A percentile compares a stretch with the other conserved stretches of the same genome.
Conservation (phyloP, 2,329 filamentous ascomycete species). For the Trichophyton verrucosum region DNA sequence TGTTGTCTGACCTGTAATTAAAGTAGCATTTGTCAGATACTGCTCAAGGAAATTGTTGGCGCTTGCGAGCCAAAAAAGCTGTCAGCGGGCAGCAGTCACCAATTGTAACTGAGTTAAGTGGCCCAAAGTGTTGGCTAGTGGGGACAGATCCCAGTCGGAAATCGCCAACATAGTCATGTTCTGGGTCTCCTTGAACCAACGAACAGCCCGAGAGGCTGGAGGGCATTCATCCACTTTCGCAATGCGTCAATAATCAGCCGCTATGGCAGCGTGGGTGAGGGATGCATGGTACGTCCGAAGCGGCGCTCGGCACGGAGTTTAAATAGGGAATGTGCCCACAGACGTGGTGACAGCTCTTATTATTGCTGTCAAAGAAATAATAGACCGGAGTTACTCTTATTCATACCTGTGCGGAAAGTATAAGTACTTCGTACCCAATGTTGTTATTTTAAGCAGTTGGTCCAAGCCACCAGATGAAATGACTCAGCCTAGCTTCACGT, state of each 20-base stretch:
- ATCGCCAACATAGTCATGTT: not conserved
- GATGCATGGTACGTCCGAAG: not conserved
- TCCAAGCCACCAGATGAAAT: not conserved
- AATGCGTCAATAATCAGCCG: not conserved
- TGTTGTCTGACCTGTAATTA: not conserved
- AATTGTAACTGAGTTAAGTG: not conserved
- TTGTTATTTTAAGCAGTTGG: conserved; percentile 3
- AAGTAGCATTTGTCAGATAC: not conserved
- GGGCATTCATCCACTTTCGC: not conserved
- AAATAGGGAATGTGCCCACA: not conserved
- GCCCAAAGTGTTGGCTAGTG: not conserved
- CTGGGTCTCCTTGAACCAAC: not conserved
- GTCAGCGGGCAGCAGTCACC: not conserved
- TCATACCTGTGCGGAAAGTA: not conserved
- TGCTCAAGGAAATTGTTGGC: not conserved
- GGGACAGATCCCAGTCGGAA: not conserved
- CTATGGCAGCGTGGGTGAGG: not conserved
- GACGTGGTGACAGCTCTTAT: no score
- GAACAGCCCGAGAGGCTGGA: not conserved
- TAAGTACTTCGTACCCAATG: no score
- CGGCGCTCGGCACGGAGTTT: not conserved
- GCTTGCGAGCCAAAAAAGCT: not conserved
- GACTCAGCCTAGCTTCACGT: not conserved
- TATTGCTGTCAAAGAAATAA: not conserved
- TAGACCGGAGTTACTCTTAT: not conserved